Conservation (phyloP, 2,329 filamentous ascomycete genomes). For the Penicillium brasilianum region DNA sequence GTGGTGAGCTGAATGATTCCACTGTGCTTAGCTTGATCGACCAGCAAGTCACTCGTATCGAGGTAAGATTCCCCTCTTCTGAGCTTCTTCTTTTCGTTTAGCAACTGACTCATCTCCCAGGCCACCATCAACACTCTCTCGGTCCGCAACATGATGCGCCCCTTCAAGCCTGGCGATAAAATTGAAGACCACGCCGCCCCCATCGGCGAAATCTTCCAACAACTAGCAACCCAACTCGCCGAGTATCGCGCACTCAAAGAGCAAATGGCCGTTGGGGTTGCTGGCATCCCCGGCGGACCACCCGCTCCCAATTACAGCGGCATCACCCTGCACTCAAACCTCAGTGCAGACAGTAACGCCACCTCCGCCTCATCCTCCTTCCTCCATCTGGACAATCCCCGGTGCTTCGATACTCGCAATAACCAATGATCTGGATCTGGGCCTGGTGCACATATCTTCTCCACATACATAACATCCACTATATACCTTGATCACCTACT, state of each 20-base stretch:
- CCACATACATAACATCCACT: not conserved
- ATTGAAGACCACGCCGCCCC: constrained; percentile 77
- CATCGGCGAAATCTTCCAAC: constrained; percentile 68
- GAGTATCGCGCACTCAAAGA: constrained; percentile 49
- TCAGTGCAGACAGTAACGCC: constrained; percentile 25
- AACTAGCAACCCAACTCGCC: constrained; percentile 48
- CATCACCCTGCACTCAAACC: constrained; percentile 17
- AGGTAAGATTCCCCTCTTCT: constrained; percentile 66
- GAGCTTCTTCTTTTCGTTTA: not conserved
- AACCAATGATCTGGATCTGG: constrained; percentile 22
- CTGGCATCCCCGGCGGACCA: constrained; percentile 31
- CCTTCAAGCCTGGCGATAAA: constrained; percentile 64
- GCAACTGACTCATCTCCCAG: constrained; percentile 52
- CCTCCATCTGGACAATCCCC: constrained; percentile 30
- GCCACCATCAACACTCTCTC: constrained; percentile 79
- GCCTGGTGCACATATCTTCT: constrained; percentile 1
- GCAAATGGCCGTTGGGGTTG: constrained; percentile 39
- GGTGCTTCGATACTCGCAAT: constrained; percentile 25
- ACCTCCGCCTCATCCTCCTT: constrained; percentile 38
- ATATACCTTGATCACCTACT: not conserved
- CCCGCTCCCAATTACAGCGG: constrained; percentile 14
- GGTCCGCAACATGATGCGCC: constrained; percentile 77
- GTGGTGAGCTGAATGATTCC: constrained; percentile 84
- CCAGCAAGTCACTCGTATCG: constrained; percentile 93
- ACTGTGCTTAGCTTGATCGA: constrained; percentile 90